Conservation (phyloP, 2,329 filamentous ascomycete genomes). For the Claviceps pusilla region DNA sequence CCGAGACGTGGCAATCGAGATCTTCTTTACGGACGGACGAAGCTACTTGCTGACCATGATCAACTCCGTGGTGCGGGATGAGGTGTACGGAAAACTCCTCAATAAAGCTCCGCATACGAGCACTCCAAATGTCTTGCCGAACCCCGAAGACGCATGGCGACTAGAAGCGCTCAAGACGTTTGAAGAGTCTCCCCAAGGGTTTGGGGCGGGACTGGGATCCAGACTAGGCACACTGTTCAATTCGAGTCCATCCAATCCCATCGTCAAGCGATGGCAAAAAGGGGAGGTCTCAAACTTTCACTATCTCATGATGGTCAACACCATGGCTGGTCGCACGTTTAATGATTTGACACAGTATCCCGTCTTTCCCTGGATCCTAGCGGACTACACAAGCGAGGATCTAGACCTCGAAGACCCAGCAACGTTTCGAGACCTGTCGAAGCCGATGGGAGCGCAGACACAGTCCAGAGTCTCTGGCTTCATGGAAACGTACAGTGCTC, state of each 20-base stretch:
- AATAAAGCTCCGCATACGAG: constrained; percentile 68
- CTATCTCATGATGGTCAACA: constrained; percentile 97
- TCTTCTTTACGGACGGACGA: constrained; percentile 92
- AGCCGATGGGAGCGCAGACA: constrained; percentile 91
- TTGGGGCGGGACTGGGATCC: constrained; percentile 69
- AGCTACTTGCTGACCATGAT: constrained; percentile 86
- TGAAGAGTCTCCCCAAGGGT: constrained; percentile 43
- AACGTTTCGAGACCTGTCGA: constrained; percentile 80
- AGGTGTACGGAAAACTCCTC: constrained; percentile 62
- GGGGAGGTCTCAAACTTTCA: constrained; percentile 98
- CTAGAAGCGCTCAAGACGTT: constrained; percentile 64
- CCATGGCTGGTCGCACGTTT: constrained; percentile 90
- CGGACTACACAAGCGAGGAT: constrained; percentile 89
- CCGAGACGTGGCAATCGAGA: constrained; percentile 87
- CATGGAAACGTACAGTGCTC: constrained; percentile 67
- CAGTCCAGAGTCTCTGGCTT: constrained; percentile 62
- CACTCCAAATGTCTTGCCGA: constrained; percentile 51
- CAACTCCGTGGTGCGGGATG: constrained; percentile 58
- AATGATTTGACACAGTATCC: constrained; percentile 97
- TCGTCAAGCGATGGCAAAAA: constrained; percentile 77
- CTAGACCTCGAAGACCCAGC: constrained; percentile 72
- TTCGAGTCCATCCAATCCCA: constrained; percentile 62
- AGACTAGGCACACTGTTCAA: constrained; percentile 91
- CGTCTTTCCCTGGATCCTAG: constrained; percentile 92
- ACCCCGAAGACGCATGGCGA: constrained; percentile 81